Evolutionary conservation across 208 protist genomes (phyloP).

Genomic region (Acanthamoeba lenticulata): DNA sequence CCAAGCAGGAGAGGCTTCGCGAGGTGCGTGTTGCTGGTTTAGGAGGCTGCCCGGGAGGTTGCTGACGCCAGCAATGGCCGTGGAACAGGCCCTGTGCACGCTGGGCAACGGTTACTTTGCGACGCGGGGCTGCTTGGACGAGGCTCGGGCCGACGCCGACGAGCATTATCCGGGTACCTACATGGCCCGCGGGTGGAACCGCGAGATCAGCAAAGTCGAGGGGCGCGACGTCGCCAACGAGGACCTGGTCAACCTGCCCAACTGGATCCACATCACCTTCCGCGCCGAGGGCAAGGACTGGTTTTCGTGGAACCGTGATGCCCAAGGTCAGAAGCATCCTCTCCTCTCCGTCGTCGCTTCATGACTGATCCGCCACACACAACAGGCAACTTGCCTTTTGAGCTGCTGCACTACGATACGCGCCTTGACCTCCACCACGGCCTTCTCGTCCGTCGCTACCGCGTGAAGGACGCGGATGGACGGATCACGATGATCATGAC

Average conservation of each 20-base stretch:
- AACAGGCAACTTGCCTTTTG: not conserved
- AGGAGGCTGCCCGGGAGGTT: not conserved
- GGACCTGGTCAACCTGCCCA: slow-evolving; percentile 61
- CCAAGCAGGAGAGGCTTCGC: not conserved
- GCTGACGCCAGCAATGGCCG: not conserved
- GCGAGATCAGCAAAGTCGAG: slow-evolving; percentile 44
- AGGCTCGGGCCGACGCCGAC: not conserved
- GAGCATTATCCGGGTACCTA: slow-evolving; percentile 67
- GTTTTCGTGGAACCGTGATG: not conserved
- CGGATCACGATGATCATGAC: slow-evolving; percentile 14
- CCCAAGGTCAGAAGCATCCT: not conserved
- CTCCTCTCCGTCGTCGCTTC: not conserved
- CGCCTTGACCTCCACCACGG: not conserved
- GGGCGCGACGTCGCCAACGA: slow-evolving; percentile 33
- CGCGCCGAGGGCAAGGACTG: not conserved
- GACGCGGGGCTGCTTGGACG: slow-evolving; percentile 38
- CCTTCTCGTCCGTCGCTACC: not conserved
- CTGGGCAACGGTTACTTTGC: slow-evolving; percentile 67
- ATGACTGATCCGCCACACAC: not conserved
- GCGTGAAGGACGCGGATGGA: not conserved
- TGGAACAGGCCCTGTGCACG: slow-evolving; percentile 53
- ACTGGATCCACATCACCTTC: slow-evolving; percentile 65
- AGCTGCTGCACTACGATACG: slow-evolving; percentile 3
- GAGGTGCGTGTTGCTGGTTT: not conserved
- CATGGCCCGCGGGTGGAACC: slow-evolving; percentile 52